phyloP scores from a whole-genome alignment of 2,329 filamentous ascomycete genomes.

The Stachybotrys chartarum region DNA sequence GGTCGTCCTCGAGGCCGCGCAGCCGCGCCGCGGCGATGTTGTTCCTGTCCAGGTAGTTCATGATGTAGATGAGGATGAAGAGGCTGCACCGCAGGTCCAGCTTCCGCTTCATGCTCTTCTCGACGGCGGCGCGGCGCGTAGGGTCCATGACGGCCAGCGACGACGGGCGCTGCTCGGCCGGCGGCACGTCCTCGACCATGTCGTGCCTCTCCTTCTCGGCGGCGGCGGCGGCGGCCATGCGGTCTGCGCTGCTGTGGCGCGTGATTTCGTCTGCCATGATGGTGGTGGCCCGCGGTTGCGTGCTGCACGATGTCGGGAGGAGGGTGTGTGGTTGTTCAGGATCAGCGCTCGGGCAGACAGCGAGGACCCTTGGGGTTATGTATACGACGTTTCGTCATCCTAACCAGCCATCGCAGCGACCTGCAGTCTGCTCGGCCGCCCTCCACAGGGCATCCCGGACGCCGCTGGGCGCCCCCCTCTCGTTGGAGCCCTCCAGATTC shows the following conservation, averaged over 20 bases:
- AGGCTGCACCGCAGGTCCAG: constrained; percentile 62
- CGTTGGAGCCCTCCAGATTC: background rate
- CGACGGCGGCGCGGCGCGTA: constrained; percentile 47
- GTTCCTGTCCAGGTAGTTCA: constrained; percentile 63
- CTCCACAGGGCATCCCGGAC: no score
- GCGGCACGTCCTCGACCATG: background rate
- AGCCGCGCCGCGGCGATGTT: constrained; percentile 62
- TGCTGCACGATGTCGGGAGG: no score
- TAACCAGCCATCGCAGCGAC: no score
- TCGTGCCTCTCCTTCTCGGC: background rate
- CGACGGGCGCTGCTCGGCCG: background rate
- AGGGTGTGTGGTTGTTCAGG: no score
- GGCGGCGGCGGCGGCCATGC: background rate
- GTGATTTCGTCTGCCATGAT: background rate
- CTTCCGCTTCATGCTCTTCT: constrained; percentile 61
- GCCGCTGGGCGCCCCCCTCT: background rate
- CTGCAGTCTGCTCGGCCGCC: no score
- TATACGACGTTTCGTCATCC: no score
- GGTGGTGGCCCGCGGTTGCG: no score
- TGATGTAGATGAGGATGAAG: constrained; percentile 68
- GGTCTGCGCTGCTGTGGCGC: background rate
- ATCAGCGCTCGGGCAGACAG: no score
- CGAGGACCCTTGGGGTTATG: no score
- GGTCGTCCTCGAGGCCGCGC: constrained; percentile 55
- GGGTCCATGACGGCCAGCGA: constrained; percentile 20